phyloP scores from a whole-genome alignment of 2,329 filamentous ascomycete genomes.

The Pestalotiopsis sp. region DNA sequence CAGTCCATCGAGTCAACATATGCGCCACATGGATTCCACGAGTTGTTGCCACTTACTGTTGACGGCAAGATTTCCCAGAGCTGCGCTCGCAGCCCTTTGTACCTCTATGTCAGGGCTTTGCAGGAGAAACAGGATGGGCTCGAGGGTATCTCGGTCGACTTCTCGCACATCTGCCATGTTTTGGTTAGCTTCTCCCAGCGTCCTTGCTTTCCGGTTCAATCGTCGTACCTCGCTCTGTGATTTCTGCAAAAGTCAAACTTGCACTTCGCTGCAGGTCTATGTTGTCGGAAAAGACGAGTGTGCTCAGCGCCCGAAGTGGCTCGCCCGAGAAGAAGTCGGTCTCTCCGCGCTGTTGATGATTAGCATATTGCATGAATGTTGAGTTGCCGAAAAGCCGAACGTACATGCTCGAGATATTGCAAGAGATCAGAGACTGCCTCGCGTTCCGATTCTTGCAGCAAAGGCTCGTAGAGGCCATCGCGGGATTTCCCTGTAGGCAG shows the following conservation, averaged over 20 bases:
- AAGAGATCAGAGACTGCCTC: slow-evolving; percentile 95
- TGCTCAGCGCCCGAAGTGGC: slow-evolving; percentile 89
- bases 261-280: slow-evolving; percentile 97
- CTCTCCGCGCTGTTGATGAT: slow-evolving; percentile 73
- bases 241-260: slow-evolving; percentile 97
- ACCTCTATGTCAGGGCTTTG: slow-evolving; percentile 97
- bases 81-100: slow-evolving; percentile 93
- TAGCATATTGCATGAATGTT: slow-evolving; percentile 22
- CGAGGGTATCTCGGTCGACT: slow-evolving; percentile 91
- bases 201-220: no score
- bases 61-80: slow-evolving; percentile 92
- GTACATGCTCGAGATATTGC: slow-evolving; percentile 94
- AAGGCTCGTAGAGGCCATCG: slow-evolving; percentile 82
- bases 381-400: slow-evolving; percentile 36
- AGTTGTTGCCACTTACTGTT: slow-evolving; percentile 71
- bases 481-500: slow-evolving; percentile 66
- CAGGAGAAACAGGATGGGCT: slow-evolving; percentile 92
- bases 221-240: slow-evolving; percentile 89
- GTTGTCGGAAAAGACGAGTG: slow-evolving; percentile 97
- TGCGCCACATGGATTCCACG: neutral
- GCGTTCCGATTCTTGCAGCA: slow-evolving; percentile 92
- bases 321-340: slow-evolving; percentile 99
- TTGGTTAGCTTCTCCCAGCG: slow-evolving; percentile 17
- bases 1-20: slow-evolving; percentile 33
- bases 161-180: slow-evolving; percentile 82